Percentiles rank a stretch among this genome's conserved stretches.
These are phyloP conservation scores for Rubus idaeus DNA, from an alignment of 306 rosid genomes.

Conservation along the genomic window DNA sequence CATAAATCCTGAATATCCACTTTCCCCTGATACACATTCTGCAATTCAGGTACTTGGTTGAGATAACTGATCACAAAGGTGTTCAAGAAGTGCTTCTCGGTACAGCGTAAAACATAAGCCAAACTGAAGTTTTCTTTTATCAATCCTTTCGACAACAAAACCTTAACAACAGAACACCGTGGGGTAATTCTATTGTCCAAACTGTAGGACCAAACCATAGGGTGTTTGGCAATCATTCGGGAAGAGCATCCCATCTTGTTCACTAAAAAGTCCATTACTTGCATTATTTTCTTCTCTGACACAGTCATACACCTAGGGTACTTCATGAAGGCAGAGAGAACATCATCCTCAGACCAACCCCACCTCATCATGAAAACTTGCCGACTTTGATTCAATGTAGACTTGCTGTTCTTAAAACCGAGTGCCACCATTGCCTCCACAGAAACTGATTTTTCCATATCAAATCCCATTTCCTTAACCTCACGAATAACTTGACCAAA, in stretches of 20 bases:
- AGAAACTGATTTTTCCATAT: too few species aligned
- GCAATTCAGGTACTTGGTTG: too few species aligned
- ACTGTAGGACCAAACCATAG: slow-evolving; percentile 9
- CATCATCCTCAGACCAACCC: slow-evolving; percentile 47
- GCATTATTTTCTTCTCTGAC: slow-evolving; percentile 34
- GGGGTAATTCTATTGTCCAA: slow-evolving; percentile 45
- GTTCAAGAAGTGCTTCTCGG: slow-evolving; percentile 21
- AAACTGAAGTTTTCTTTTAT: background rate
- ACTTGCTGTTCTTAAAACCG: too few species aligned
- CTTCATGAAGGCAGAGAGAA: slow-evolving; percentile 35
- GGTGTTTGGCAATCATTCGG: slow-evolving; percentile 10
- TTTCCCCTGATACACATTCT: too few species aligned
- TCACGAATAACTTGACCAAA: too few species aligned
- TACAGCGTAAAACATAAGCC: rapidly evolving
- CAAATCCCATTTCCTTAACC: too few species aligned
- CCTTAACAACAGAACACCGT: slow-evolving; percentile 28
- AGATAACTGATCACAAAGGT: too few species aligned
- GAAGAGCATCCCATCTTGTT: slow-evolving; percentile 31
- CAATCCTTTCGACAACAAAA: slow-evolving; percentile 29
- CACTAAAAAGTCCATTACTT: slow-evolving; percentile 37
- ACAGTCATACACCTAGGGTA: slow-evolving; percentile 29
- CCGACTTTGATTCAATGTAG: too few species aligned
- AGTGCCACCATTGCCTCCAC: too few species aligned
- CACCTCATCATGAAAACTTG: too few species aligned
- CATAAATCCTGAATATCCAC: too few species aligned